Percentiles rank a stretch among this genome's conserved stretches.
Evolutionary conservation across 257 asterid genomes (phyloP).

Genomic region (Primulina huaijiensis): DNA sequence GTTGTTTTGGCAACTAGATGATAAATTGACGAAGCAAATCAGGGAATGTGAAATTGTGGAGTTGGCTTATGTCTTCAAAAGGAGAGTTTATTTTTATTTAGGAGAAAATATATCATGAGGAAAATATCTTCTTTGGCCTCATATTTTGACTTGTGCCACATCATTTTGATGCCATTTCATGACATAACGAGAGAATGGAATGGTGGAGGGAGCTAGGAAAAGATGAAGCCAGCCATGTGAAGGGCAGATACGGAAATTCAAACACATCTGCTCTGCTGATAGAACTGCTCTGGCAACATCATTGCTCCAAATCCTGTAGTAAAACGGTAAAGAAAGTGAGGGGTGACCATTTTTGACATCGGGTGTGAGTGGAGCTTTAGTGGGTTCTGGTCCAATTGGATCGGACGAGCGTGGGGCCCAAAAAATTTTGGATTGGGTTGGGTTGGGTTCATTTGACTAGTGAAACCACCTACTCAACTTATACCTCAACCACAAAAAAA

Average conservation of each 20-base stretch:
- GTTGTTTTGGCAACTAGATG: slow-evolving; percentile 43
- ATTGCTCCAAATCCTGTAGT: not conserved
- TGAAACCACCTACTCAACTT: no score
- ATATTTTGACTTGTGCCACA: not conserved
- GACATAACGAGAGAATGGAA: not conserved
- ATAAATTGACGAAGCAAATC: slow-evolving; percentile 42
- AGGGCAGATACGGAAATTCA: not conserved
- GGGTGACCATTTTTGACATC: not conserved
- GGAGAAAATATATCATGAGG: slow-evolving; percentile 51
- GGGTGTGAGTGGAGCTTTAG: not conserved
- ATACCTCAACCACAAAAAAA: no score
- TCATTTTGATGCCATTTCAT: not conserved
- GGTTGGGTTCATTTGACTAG: not conserved
- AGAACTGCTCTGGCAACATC: not conserved
- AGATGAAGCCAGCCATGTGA: not conserved
- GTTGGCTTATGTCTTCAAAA: slow-evolving; percentile 67
- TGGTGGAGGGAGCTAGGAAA: not conserved
- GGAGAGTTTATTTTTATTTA: slow-evolving; percentile 59
- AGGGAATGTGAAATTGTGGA: slow-evolving; percentile 71
- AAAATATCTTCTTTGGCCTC: not conserved
- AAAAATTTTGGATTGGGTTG: not conserved
- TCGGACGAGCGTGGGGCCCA: not conserved
- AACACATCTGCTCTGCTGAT: not conserved
- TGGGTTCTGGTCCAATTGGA: not conserved
- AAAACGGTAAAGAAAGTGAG: not conserved